Base-by-base conservation (phyloP, 1,284 basidiomycete species). In the Microbotryomycetes sp. region DNA sequence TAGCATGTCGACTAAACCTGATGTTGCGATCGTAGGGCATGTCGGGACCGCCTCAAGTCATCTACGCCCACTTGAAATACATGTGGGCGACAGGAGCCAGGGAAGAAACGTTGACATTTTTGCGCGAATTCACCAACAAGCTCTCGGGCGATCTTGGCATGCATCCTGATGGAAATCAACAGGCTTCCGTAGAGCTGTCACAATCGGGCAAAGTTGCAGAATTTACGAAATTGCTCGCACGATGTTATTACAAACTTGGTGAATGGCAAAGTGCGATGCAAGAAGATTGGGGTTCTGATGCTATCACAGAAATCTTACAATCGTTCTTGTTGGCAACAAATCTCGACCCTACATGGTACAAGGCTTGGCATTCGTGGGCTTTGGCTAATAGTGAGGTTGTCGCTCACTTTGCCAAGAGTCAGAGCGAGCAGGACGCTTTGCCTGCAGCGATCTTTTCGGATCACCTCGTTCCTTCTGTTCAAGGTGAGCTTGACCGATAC, bases 351-450 rank as follows among this genome's bases (percentile, higher is more conserved):
- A 82, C 82, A 47, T 98, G 94, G 94, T 97, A 97, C 78, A 97
- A 97, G 77, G 96, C 94, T 19, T 97, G 94, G 94, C 94, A 98
- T 75, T 93, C 92, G 0, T 98, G 93, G 92, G 94, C 96, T 6
- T 79, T 98, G 62, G 88, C 92, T 14, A 97, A 97, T 76, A 96
- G 96, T 69, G 92, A 97, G 67, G 90, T 97, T 64, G 87, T 98
- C 62, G 82, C 83, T n/a, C 83, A 86, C 71, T 72, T 68, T 56
- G 65, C 65, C 30, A 66, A 67, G 30, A 59, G 54, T 4, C 64
- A 65, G 47, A 78, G 92, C 65, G 90, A 94, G 74, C 82, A 86
- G 64, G 81, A 79, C 64, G 82, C 83, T 68, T 78, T 88, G n/a
- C 83, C 85, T 2, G 82, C 84, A 15, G 82, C 82, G 47, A 83